These are phyloP conservation scores for Sporisorium reilianum DNA, from an alignment of 1,284 basidiomycete species.

Conservation along the genomic window DNA sequence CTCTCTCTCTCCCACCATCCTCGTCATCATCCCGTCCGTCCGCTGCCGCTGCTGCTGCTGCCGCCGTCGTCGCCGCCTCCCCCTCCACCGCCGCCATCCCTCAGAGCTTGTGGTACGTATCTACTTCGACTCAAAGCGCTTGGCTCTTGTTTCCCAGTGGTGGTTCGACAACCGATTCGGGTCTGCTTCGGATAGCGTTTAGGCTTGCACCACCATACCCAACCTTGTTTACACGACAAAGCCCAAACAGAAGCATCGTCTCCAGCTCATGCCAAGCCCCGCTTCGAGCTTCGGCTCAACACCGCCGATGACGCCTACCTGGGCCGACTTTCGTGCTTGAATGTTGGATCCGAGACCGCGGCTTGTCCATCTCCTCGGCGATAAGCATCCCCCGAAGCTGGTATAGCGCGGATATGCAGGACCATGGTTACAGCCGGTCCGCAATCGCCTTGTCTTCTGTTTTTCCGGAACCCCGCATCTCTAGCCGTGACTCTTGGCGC, in stretches of 20 bases:
- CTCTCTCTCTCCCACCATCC: conserved; percentile 23
- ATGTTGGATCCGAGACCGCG: not conserved
- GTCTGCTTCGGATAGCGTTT: conserved; percentile 2
- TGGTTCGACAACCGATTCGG: not conserved
- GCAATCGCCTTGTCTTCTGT: too few relatives aligned
- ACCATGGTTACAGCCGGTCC: not conserved
- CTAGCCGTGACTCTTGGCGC: not conserved
- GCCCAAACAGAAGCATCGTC: not conserved
- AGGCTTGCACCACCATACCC: not conserved
- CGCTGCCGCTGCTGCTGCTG: conserved; percentile 23
- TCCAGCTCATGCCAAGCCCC: not conserved
- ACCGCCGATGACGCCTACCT: not conserved
- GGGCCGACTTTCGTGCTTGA: not conserved
- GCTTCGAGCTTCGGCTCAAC: not conserved
- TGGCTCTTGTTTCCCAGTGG: not conserved
- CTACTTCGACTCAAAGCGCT: not conserved
- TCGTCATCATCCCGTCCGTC: conserved; percentile 34
- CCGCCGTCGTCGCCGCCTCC: conserved; percentile 4
- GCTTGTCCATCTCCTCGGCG: not conserved
- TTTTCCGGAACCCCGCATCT: not conserved
- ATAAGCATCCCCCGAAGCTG: not conserved
- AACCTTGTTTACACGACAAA: conserved; percentile 9
- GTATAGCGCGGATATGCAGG: not conserved
- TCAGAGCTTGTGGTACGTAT: conserved; percentile 52
- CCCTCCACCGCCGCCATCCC: conserved; percentile 27